These are phyloP conservation scores for Tillandsia leiboldiana DNA, from an alignment of 176 grass and related monocot genomes.

Conservation along the genomic window DNA sequence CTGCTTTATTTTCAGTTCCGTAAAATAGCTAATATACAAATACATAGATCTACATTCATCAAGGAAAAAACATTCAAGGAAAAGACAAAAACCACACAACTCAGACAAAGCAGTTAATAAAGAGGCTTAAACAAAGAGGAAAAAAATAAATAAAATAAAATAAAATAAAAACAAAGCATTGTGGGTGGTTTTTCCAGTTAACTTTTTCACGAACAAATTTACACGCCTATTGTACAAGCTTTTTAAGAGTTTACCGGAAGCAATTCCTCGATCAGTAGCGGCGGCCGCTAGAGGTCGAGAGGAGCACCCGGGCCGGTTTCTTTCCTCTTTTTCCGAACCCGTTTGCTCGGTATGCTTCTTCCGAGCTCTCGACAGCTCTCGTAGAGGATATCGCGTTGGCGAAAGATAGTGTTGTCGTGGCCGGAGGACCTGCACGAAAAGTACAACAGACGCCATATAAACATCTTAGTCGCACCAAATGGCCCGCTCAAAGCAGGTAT, in stretches of 20 bases:
- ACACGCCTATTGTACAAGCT: not conserved
- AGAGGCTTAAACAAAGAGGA: too few species aligned
- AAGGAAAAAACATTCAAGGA: too few species aligned
- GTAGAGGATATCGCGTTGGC: conserved; percentile 60
- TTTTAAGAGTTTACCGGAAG: not conserved
- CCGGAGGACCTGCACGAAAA: conserved; percentile 21
- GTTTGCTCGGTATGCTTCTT: conserved; percentile 38
- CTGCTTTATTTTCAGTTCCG: too few species aligned
- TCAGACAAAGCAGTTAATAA: too few species aligned
- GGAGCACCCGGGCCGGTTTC: conserved; percentile 59
- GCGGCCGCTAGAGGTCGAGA: conserved; percentile 68
- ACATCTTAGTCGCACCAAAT: not conserved
- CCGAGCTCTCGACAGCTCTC: conserved; percentile 25
- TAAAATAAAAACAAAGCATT: too few species aligned
- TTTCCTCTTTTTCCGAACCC: conserved; percentile 66
- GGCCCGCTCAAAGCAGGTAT: too few species aligned
- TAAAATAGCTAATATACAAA: too few species aligned
- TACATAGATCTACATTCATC: too few species aligned
- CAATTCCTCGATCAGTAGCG: conserved; percentile 43
- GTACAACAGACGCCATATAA: not conserved
- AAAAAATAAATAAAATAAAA: too few species aligned
- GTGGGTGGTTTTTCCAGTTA: too few species aligned
- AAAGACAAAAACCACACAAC: too few species aligned
- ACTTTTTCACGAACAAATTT: not conserved
- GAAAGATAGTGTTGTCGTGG: conserved; percentile 41